Conservation (phyloP, 2,329 filamentous ascomycete species). For the Alternaria arbusti region DNA sequence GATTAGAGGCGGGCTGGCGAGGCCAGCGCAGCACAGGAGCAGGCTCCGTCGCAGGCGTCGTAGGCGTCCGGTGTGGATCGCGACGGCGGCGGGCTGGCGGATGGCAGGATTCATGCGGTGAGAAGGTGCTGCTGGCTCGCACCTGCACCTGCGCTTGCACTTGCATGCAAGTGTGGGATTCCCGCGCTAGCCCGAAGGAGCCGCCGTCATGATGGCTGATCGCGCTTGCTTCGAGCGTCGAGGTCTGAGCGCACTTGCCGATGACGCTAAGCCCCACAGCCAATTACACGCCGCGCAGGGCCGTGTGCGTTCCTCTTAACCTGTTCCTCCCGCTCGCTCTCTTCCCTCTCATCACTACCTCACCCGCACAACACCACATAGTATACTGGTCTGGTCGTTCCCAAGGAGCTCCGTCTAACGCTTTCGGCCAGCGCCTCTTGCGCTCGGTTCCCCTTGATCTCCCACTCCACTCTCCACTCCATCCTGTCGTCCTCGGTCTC, state of each 20-base stretch:
- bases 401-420: constrained; percentile 41
- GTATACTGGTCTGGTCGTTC: constrained; percentile 45
- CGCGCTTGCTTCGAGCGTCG: constrained; percentile 21
- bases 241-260: constrained; percentile 23
- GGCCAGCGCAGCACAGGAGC: constrained; percentile 6
- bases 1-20: constrained; percentile 9
- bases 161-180: constrained; percentile 14
- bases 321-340: constrained; percentile 35
- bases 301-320: constrained; percentile 30
- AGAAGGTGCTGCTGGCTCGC: constrained; percentile 16
- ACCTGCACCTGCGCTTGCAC: background rate
- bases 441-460: constrained; percentile 46
- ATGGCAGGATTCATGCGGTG: constrained; percentile 22
- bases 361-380: constrained; percentile 30
- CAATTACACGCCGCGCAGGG: constrained; percentile 25
- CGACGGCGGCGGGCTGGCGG: constrained; percentile 11
- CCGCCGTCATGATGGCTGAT: constrained; percentile 19
- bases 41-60: constrained; percentile 9
- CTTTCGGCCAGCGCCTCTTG: constrained; percentile 52
- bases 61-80: constrained; percentile 8
- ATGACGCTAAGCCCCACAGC: constrained; percentile 24
- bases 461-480: constrained; percentile 15
- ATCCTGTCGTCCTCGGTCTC: constrained; percentile 40
- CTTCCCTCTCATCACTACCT: constrained; percentile 33
- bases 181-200: constrained; percentile 4